Percentiles rank a stretch among this genome's conserved stretches.
phyloP scores from a whole-genome alignment of 495 filamentous ascomycete genomes.

The Penicillium alfredii region DNA sequence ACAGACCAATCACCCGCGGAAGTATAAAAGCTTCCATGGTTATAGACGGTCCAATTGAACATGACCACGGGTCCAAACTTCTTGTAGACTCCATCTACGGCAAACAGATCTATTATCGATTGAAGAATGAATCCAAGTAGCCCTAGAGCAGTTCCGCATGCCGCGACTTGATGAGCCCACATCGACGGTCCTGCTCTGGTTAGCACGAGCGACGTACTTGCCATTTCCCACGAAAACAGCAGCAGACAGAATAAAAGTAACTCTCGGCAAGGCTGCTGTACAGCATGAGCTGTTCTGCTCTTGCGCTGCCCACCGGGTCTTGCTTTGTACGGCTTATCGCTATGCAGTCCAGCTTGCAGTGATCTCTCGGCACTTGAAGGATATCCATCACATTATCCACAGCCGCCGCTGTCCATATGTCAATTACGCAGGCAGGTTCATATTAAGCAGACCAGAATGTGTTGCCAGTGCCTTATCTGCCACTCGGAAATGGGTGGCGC shows the following conservation, averaged over 20 bases:
- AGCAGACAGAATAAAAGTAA: background rate
- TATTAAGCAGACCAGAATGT: conserved; percentile 16
- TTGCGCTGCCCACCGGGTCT: conserved; percentile 14
- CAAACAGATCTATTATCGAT: too few species aligned
- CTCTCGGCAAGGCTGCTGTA: background rate
- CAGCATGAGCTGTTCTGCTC: conserved; percentile 17
- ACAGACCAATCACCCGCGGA: too few species aligned
- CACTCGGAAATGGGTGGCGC: conserved; percentile 22
- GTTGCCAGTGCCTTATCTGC: conserved; percentile 27
- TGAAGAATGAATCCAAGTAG: too few species aligned
- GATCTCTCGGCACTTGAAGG: conserved; percentile 33
- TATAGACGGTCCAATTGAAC: too few species aligned
- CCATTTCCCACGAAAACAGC: background rate
- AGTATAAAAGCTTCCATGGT: too few species aligned
- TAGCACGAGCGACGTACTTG: background rate
- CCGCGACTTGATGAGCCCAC: too few species aligned
- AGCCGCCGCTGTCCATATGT: conserved; percentile 17
- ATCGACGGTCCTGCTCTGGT: background rate
- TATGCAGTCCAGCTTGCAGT: conserved; percentile 34
- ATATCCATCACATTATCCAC: conserved; percentile 30
- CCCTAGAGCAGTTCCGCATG: too few species aligned
- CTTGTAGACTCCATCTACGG: too few species aligned
- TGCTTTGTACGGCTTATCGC: conserved; percentile 26
- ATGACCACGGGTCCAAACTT: too few species aligned
- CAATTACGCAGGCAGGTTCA: conserved; percentile 16